These are phyloP conservation scores for Gossypium turneri DNA, from an alignment of 345 rosid genomes.

Conservation along the genomic window DNA sequence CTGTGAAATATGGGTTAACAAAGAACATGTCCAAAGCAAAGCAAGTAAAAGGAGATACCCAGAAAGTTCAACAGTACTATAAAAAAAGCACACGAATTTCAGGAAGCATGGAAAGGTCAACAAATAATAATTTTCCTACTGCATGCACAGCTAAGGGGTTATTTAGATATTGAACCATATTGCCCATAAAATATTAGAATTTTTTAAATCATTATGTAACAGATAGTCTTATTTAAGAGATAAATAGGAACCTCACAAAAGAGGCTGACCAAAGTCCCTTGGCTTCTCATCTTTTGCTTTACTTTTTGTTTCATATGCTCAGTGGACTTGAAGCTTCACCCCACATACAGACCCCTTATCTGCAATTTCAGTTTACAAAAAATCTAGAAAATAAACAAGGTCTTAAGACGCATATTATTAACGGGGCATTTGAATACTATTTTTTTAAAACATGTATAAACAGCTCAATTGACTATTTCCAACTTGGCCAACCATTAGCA, in stretches of 20 bases:
- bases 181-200: no score
- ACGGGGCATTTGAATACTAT: no score
- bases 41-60: neutral
- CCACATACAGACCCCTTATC: conserved; percentile 3
- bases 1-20: neutral
- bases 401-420: neutral
- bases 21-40: neutral
- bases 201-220: conserved; percentile 4
- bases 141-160: no score
- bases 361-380: conserved; percentile 10
- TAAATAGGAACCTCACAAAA: conserved; percentile 18
- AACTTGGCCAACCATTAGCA: neutral
- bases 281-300: conserved; percentile 13
- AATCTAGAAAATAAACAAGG: conserved; percentile 12
- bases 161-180: no score
- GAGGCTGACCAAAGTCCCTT: conserved; percentile 9
- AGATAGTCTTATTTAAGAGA: neutral
- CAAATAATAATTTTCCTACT: neutral
- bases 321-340: conserved; percentile 14
- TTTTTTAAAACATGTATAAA: neutral
- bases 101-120: neutral
- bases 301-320: conserved; percentile 15
- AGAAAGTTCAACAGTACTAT: neutral
- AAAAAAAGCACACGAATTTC: neutral
- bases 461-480: conserved; percentile 5